A percentile compares a stretch with the other conserved stretches of the same genome.
Evolutionary conservation across 306 rosid species (phyloP).

Genomic region (Cicer yamashitae): DNA sequence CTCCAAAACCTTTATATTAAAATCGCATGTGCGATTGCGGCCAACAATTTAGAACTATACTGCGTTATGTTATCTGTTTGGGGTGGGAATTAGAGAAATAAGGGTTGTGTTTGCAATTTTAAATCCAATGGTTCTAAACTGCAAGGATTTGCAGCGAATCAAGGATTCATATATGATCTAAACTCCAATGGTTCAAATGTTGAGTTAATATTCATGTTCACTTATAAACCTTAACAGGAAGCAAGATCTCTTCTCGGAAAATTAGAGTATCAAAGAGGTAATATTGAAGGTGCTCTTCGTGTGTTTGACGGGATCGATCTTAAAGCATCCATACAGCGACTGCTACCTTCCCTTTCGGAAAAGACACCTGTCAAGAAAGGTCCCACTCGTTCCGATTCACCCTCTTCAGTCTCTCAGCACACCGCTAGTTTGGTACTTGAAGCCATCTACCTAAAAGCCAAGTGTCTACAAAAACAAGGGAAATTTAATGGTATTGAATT

Average conservation of each 20-base stretch:
- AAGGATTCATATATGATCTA: neutral
- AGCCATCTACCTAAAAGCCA: conserved; percentile 90
- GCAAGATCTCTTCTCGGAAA: conserved; percentile 95
- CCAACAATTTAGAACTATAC: neutral
- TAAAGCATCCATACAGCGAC: conserved; percentile 76
- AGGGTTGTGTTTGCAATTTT: neutral
- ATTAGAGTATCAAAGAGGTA: conserved; percentile 95
- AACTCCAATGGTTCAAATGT: neutral
- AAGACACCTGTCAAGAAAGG: conserved; percentile 64
- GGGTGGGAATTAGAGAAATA: neutral
- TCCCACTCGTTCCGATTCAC: conserved; percentile 61
- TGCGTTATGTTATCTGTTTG: neutral
- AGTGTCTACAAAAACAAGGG: conserved; percentile 81
- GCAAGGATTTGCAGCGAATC: neutral
- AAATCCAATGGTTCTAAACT: neutral
- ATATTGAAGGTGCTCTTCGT: conserved; percentile 81
- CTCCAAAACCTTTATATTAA: neutral
- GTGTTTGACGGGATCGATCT: conserved; percentile 91
- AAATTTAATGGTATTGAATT: conserved; percentile 63
- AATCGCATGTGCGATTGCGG: neutral
- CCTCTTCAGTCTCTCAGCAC: conserved; percentile 70
- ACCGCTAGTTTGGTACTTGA: conserved; percentile 90
- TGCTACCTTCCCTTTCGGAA: conserved; percentile 74
- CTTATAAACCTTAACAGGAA: conserved; percentile 60
- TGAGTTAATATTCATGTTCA: conserved; percentile 38